A percentile compares a stretch with the other conserved stretches of the same genome.
These are phyloP conservation scores for Auriculariales sp. DNA, from an alignment of 768 basidiomycete species.

Conservation along the genomic window DNA sequence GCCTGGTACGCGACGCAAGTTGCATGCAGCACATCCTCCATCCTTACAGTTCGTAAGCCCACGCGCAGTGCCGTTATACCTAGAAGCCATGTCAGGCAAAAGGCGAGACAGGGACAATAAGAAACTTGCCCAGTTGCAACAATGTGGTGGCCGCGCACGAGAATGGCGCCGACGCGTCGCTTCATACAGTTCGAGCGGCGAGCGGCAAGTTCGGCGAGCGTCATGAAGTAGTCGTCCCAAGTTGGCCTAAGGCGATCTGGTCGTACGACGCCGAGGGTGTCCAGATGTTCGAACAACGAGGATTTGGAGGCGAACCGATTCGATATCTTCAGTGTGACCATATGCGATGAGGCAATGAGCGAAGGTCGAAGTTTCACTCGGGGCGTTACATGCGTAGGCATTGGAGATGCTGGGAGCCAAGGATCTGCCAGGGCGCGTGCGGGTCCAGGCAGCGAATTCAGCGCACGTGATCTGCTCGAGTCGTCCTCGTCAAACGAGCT, in stretches of 20 bases:
- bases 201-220: conserved; percentile 79
- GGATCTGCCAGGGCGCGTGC: conserved; percentile 2
- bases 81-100: conserved; percentile 13
- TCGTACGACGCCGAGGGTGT: conserved; percentile 53
- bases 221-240: conserved; percentile 99
- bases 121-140: conserved; percentile 51
- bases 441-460: conserved; percentile 32
- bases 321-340: conserved; percentile 43
- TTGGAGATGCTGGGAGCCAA: conserved; percentile 9
- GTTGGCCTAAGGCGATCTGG: conserved; percentile 66
- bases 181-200: conserved; percentile 94
- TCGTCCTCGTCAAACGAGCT: background rate
- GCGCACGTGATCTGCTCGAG: background rate
- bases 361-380: conserved; percentile 5
- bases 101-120: background rate
- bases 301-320: conserved; percentile 46
- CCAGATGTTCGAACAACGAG: conserved; percentile 49
- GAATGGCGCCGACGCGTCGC: conserved; percentile 83
- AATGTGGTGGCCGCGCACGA: conserved; percentile 52
- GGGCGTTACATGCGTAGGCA: background rate
- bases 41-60: conserved; percentile 80
- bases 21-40: conserved; percentile 79
- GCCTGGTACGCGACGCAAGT: conserved; percentile 35
- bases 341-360: conserved; percentile 20
- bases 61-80: conserved; percentile 93